Evolutionary conservation across 2,329 filamentous ascomycete species (phyloP), one percentile per base, ranked within the genome.

Genomic region (Ramularia endophylla): DNA sequence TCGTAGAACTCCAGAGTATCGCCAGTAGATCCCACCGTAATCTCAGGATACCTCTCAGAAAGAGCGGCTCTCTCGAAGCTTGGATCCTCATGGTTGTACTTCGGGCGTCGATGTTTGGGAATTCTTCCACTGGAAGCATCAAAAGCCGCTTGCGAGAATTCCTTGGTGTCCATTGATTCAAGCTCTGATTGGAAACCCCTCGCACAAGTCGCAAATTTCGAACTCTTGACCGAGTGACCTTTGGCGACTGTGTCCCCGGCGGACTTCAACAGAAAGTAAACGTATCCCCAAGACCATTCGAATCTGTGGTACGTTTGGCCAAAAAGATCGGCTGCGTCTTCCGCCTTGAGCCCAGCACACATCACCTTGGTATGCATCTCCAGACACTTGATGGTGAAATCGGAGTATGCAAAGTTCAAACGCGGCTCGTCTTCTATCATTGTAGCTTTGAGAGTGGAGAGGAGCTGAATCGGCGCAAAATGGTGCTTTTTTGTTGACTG

Each of bases 371-470:
- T 27, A 13, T 34, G 27, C 11, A 40, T 9, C 8, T 9, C 25
- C 9, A 25, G 18, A 25, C 17, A 32, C 3, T 3, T 22, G 5
- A 13, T 15, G 8, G 13, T 19, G 19, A 35, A 29, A 9, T 18
- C 38, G n/a, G 19, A 8, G 15, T 41, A 41, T 8, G 28, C 22
- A 31, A 41, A 41, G 38, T 41, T 41, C 2, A 29, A 2, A 5
- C 29, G 4, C 15, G n/a, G 8, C 31, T 41, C 38, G 31, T 41
- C 31, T 19, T 18, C 15, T 3, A 18, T 28, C 4, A n/a, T 13
- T 25, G 19, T 16, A 5, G 29, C 12, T 17, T 41, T 34, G 20
- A 35, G 28, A 9, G 30, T 32, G 3, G 9, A 6, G 3, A 41
- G 19, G 15, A 34, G 31, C 31, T 41, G 17, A 15, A 35, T 27